A percentile compares a stretch with the other conserved stretches of the same genome.
phyloP scores from a whole-genome alignment of 306 rosid genomes.

The Quercus wislizeni region DNA sequence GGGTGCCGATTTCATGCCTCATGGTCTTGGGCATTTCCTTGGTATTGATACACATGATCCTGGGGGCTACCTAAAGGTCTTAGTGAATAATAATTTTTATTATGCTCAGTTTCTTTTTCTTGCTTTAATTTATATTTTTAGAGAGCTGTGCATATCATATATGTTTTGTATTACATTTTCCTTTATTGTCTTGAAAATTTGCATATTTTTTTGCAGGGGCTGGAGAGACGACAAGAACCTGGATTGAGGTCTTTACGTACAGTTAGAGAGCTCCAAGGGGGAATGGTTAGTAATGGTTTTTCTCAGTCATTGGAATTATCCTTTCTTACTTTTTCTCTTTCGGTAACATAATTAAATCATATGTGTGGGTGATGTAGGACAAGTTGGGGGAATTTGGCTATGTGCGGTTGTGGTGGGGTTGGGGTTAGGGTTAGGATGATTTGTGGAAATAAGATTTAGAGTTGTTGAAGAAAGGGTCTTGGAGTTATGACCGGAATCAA shows the following conservation, averaged over 20 bases:
- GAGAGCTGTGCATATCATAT: too few species aligned
- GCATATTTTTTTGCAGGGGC: constrained; percentile 44
- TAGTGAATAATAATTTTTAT: constrained; percentile 16
- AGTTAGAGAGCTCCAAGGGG: constrained; percentile 56
- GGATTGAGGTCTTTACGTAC: constrained; percentile 79
- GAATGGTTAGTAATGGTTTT: constrained; percentile 66
- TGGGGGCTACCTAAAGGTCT: constrained; percentile 88
- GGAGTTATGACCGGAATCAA: too few species aligned
- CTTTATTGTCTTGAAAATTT: constrained; percentile 15
- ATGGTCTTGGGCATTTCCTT: constrained; percentile 94
- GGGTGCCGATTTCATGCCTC: constrained; percentile 92
- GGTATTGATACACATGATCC: constrained; percentile 94
- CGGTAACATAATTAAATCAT: not conserved
- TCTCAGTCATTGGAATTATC: constrained; percentile 1
- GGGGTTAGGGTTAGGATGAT: too few species aligned
- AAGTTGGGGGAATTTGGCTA: too few species aligned
- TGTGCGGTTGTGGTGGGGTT: too few species aligned
- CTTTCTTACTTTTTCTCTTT: not conserved
- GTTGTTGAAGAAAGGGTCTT: too few species aligned
- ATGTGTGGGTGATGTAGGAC: not conserved
- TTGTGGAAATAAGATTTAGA: too few species aligned
- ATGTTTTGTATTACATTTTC: not conserved
- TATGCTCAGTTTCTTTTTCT: constrained; percentile 5
- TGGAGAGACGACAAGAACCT: constrained; percentile 68
- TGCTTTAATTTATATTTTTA: not conserved